Evolutionary conservation across 129 eudicot genomes (phyloP).

Genomic region (Flaveria brownii): DNA sequence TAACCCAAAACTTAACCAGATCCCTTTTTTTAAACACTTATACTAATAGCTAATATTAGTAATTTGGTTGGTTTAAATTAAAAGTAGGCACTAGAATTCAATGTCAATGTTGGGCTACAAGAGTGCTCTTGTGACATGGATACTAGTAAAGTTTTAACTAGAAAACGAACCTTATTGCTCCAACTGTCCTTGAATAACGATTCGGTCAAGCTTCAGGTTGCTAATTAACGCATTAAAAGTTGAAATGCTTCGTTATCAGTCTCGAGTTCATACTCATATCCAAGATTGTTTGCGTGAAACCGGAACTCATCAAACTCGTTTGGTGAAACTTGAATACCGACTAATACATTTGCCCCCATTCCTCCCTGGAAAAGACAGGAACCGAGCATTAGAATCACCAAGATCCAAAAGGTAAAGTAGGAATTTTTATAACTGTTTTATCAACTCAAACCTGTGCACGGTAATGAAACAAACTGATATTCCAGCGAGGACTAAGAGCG

Average conservation of each 20-base stretch:
- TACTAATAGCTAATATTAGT: not conserved
- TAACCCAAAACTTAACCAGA: not conserved
- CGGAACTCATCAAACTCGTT: constrained; percentile 61
- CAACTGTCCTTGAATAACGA: not conserved
- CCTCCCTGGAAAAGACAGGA: constrained; percentile 57
- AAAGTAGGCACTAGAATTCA: not conserved
- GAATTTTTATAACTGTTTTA: not conserved
- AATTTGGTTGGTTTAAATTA: not conserved
- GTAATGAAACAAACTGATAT: constrained; percentile 92
- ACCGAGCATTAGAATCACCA: constrained; percentile 7
- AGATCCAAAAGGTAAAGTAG: not conserved
- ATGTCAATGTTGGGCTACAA: not conserved
- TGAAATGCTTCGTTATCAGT: constrained; percentile 56
- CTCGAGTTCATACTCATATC: constrained; percentile 70
- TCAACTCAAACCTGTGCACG: constrained; percentile 76
- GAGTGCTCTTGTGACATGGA: not conserved
- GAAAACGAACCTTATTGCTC: constrained; percentile 1
- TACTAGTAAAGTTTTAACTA: not conserved
- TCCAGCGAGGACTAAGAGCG: constrained; percentile 91
- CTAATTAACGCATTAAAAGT: constrained; percentile 62
- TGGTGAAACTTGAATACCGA: constrained; percentile 74
- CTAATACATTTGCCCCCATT: constrained; percentile 93
- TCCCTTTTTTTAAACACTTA: not conserved
- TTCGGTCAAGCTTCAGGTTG: not conserved
- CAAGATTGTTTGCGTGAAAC: constrained; percentile 67